Conservation (phyloP, 495 filamentous ascomycete genomes). For the Neurospora sp. region DNA sequence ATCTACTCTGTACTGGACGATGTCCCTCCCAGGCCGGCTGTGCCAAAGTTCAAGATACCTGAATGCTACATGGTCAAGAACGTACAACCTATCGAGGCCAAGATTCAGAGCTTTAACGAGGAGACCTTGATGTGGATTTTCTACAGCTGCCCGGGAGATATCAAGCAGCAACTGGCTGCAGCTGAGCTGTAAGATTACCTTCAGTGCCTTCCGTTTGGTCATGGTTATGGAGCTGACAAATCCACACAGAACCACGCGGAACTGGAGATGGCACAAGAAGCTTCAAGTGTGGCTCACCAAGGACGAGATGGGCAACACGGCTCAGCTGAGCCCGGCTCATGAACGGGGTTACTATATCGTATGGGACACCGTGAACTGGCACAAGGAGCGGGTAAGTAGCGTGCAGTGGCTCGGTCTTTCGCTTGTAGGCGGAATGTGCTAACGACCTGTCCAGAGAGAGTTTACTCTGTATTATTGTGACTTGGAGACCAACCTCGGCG, state of each 20-base stretch:
- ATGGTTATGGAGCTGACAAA: conserved; percentile 4
- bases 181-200: conserved; percentile 53
- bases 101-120: conserved; percentile 74
- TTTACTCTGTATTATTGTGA: conserved; percentile 72
- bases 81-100: conserved; percentile 66
- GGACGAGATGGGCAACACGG: conserved; percentile 64
- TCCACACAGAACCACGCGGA: conserved; percentile 44
- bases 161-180: conserved; percentile 76
- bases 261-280: conserved; percentile 90
- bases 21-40: conserved; percentile 54
- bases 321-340: conserved; percentile 51
- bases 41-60: conserved; percentile 70
- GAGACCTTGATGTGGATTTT: conserved; percentile 94
- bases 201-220: background rate
- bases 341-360: conserved; percentile 85
- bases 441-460: conserved; percentile 46
- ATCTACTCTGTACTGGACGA: conserved; percentile 61
- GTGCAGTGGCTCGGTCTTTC: background rate
- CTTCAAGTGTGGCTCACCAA: conserved; percentile 85
- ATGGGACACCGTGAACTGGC: conserved; percentile 79
- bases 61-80: conserved; percentile 83
- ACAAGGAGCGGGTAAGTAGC: conserved; percentile 63
- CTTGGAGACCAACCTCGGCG: conserved; percentile 43
- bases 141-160: conserved; percentile 77
- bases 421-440: background rate